Base-by-base conservation (phyloP, 2,329 filamentous ascomycete genomes). In the Xylariomycetidae sp. region DNA sequence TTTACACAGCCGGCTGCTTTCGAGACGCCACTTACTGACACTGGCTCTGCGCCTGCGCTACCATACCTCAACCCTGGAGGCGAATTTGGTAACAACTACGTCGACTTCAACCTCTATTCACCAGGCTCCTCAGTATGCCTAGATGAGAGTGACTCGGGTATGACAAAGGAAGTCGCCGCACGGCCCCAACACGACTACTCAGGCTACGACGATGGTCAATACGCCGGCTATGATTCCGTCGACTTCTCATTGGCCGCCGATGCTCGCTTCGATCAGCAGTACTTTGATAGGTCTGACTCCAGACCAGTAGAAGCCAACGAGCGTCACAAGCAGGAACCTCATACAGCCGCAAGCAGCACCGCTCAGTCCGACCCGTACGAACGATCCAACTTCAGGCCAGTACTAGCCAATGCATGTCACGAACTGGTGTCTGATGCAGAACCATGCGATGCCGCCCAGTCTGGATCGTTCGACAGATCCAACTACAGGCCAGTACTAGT, bases 101-200 rank as follows among this genome's bases (percentile, higher is more conserved):
- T 64, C 44, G 72, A 76, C 58, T 77, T 77, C 59, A 70, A 66
- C 48, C 64, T 76, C 12, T 77, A 66, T 58, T 76, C 72, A 31
- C 72, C 72, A 6, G 41, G 37, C 3, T 54, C 58, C 15, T 65
- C 69, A 13, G 62, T 57, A 38, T 64, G 64, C 49, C 58, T 69
- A 11, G 69, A 72, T 36, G 72, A 74, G 38, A n/a, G n/a, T n/a
- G 72, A 76, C 27, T 59, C 57, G 54, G 37, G 43, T 29, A 35
- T 46, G 16, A 38, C 26, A 2, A 54, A 40, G 17, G 53, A 57
- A 27, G 31, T 56, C 23, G 34, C 51, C 4, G 52, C 48, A 14
- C 38, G 38, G 7, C 36, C 43, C 26, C 29, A 22, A 19, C 19
- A 30, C 15, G 26, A 38, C 5, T 36, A 36, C 20, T 25, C 23